Percentiles rank a stretch among this genome's conserved stretches.
Conservation (phyloP, 2,329 filamentous ascomycete genomes). For the Aspergillus pseudotamarii region DNA sequence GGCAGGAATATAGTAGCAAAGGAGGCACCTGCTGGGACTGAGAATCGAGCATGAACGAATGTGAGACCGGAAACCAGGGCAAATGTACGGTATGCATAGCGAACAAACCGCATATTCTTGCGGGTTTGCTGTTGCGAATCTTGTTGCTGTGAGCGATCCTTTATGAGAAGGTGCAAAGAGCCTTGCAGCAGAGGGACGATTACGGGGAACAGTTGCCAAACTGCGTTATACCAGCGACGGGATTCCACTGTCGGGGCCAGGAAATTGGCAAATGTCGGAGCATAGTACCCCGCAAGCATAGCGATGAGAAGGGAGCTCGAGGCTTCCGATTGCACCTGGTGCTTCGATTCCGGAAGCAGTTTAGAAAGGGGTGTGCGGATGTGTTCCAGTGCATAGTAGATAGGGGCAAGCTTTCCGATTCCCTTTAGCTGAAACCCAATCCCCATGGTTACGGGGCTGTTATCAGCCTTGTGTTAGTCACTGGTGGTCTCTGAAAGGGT, state of each 20-base stretch:
- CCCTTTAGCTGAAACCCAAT: slow-evolving; percentile 5
- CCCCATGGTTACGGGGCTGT: background rate
- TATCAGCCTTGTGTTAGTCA: background rate
- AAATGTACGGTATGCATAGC: background rate
- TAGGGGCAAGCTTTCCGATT: slow-evolving; percentile 9
- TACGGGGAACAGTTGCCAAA: slow-evolving; percentile 13
- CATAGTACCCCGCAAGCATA: slow-evolving; percentile 7
- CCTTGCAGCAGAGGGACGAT: slow-evolving; percentile 7
- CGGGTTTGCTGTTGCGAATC: too few species aligned
- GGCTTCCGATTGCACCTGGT: background rate
- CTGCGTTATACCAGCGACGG: slow-evolving; percentile 2
- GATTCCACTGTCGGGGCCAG: background rate
- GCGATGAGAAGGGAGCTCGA: background rate
- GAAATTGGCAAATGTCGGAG: slow-evolving; percentile 9
- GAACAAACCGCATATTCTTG: background rate
- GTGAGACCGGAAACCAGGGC: slow-evolving; percentile 9
- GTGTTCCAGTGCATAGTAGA: slow-evolving; percentile 11
- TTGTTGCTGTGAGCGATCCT: too few species aligned
- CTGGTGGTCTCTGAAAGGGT: too few species aligned
- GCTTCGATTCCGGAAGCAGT: background rate
- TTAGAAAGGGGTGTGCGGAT: slow-evolving; percentile 6
- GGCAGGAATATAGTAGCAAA: too few species aligned
- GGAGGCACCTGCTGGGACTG: too few species aligned
- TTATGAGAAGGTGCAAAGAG: background rate
- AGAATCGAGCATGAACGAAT: background rate